Evolutionary conservation across 345 rosid species (phyloP).

Genomic region (Lepidium africanum): DNA sequence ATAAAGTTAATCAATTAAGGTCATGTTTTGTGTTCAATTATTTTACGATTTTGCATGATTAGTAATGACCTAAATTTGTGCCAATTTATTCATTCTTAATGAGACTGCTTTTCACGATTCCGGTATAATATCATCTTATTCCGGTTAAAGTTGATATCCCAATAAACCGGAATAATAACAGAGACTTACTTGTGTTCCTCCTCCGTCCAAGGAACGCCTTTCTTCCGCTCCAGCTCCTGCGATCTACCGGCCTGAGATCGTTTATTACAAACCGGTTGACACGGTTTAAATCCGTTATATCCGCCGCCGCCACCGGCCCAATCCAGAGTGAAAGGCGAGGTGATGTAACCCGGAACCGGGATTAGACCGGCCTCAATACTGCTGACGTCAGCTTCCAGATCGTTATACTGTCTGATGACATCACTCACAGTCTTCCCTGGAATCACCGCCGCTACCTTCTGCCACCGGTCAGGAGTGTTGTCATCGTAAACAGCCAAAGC

Average conservation of each 20-base stretch:
- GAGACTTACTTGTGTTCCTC: conserved; percentile 88
- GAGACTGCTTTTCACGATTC: background rate
- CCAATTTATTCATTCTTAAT: background rate
- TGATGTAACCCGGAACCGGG: conserved; percentile 57
- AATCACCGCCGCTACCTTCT: conserved; percentile 62
- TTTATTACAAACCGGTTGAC: conserved; percentile 34
- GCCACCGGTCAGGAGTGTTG: conserved; percentile 85
- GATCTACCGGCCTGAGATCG: conserved; percentile 43
- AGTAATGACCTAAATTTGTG: background rate
- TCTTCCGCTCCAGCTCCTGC: conserved; percentile 85
- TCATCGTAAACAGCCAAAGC: conserved; percentile 74
- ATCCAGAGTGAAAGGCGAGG: conserved; percentile 67
- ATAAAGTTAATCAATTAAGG: background rate
- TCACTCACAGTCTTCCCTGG: conserved; percentile 89
- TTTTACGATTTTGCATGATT: background rate
- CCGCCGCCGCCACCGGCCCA: conserved; percentile 31
- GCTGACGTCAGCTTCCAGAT: conserved; percentile 73
- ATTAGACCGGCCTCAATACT: conserved; percentile 79
- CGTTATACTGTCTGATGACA: conserved; percentile 69
- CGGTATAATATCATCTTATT: background rate
- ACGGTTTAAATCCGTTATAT: conserved; percentile 14
- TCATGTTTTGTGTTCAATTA: background rate
- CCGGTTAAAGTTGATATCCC: background rate
- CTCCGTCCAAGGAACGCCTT: conserved; percentile 99
- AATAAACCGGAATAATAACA: background rate